Evolutionary conservation across 192 early-diverging fungal species (phyloP).

Genomic region (Coemansia umbellata): DNA sequence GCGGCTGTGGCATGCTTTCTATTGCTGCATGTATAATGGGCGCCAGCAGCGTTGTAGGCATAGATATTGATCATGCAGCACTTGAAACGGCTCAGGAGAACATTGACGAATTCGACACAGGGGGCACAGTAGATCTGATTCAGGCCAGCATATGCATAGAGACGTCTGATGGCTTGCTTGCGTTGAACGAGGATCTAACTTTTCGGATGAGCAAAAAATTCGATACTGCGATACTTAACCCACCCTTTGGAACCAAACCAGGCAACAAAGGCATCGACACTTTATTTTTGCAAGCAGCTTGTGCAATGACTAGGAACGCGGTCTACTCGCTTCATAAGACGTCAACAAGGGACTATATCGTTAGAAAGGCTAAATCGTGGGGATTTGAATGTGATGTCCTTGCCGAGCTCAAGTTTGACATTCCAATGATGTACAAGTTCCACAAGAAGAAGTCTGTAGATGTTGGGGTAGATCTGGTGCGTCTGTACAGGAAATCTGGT

Average conservation of each 20-base stretch:
- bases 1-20: slow-evolving; percentile 75
- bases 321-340: slow-evolving; percentile 80
- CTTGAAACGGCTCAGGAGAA: slow-evolving; percentile 69
- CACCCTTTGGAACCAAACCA: slow-evolving; percentile 76
- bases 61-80: slow-evolving; percentile 72
- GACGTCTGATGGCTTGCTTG: slow-evolving; percentile 4
- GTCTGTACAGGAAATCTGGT: slow-evolving; percentile 40
- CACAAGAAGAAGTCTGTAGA: slow-evolving; percentile 72
- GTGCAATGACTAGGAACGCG: slow-evolving; percentile 55
- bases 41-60: slow-evolving; percentile 52
- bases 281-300: slow-evolving; percentile 66
- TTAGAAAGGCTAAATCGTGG: slow-evolving; percentile 71
- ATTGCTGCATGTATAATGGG: slow-evolving; percentile 60
- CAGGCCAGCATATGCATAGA: slow-evolving; percentile 49
- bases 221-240: slow-evolving; percentile 80
- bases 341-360: slow-evolving; percentile 67
- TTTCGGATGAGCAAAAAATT: slow-evolving; percentile 52
- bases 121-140: slow-evolving; percentile 63
- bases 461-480: slow-evolving; percentile 68
- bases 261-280: slow-evolving; percentile 71
- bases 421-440: slow-evolving; percentile 78
- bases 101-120: slow-evolving; percentile 54
- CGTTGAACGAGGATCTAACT: slow-evolving; percentile 22
- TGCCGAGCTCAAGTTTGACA: slow-evolving; percentile 72
- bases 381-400: slow-evolving; percentile 67